Conservation (phyloP, 2,329 filamentous ascomycete genomes). For the Aspergillus tamarii region DNA sequence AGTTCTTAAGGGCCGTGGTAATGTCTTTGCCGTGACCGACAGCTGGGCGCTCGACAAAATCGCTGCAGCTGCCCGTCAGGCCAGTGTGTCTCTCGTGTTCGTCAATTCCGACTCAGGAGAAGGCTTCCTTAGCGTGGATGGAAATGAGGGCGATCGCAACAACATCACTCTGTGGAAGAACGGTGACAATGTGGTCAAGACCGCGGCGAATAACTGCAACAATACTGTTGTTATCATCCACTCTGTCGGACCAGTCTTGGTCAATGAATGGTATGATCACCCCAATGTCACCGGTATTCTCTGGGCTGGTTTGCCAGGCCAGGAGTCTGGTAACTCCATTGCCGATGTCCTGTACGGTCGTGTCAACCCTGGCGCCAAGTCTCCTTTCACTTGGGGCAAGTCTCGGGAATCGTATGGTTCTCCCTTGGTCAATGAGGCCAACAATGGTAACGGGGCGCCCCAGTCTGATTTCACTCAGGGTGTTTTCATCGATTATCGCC, state of each 20-base stretch:
- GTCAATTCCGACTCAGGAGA: slow-evolving; percentile 87
- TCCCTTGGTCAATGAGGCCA: slow-evolving; percentile 60
- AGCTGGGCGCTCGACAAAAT: slow-evolving; percentile 60
- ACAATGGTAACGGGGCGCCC: slow-evolving; percentile 59
- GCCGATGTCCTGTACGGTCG: slow-evolving; percentile 74
- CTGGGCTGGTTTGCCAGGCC: slow-evolving; percentile 74
- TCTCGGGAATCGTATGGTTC: slow-evolving; percentile 58
- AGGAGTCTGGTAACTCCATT: slow-evolving; percentile 75
- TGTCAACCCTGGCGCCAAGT: slow-evolving; percentile 64
- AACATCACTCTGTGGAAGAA: slow-evolving; percentile 89
- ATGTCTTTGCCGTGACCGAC: slow-evolving; percentile 63
- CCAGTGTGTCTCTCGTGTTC: slow-evolving; percentile 73
- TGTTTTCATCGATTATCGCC: slow-evolving; percentile 60
- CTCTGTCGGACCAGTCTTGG: slow-evolving; percentile 76
- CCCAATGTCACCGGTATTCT: slow-evolving; percentile 75
- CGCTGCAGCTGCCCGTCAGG: slow-evolving; percentile 53
- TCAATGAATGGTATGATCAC: slow-evolving; percentile 64
- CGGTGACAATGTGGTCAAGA: slow-evolving; percentile 79
- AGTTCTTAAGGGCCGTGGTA: slow-evolving; percentile 67
- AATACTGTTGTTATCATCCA: slow-evolving; percentile 95
- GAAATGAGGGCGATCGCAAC: slow-evolving; percentile 84
- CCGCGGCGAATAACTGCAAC: slow-evolving; percentile 74
- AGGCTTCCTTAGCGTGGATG: slow-evolving; percentile 80
- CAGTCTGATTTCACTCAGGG: slow-evolving; percentile 65
- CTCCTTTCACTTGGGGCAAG: slow-evolving; percentile 63